Percentiles rank a stretch among this genome's conserved stretches.
These are phyloP conservation scores for Rickenella mellea DNA, from an alignment of 768 basidiomycete species.

Conservation along the genomic window DNA sequence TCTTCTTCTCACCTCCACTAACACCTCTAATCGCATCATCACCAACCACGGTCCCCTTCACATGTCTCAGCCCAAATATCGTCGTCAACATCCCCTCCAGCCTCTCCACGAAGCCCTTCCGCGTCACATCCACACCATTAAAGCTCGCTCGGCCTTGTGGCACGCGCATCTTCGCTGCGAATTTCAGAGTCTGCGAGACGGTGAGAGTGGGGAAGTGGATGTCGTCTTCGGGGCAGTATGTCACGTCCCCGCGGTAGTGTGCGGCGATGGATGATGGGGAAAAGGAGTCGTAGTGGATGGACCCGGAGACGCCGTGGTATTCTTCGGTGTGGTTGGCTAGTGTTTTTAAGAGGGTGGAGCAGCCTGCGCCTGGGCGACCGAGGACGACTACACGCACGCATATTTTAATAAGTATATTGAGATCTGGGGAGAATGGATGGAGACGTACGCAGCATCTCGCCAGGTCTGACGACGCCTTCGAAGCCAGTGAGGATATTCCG, in stretches of 20 bases:
- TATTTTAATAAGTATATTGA: background rate
- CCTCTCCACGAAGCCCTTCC: constrained; percentile 4
- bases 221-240: constrained; percentile 80
- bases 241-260: constrained; percentile 69
- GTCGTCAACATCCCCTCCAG: constrained; percentile 39
- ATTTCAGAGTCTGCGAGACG: constrained; percentile 64
- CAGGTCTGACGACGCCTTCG: constrained; percentile 47
- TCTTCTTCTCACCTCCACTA: constrained; percentile 67
- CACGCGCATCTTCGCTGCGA: constrained; percentile 58
- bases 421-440: too few species aligned
- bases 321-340: constrained; percentile 68
- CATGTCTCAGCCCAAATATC: constrained; percentile 70
- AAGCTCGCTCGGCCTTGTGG: constrained; percentile 34
- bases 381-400: constrained; percentile 54
- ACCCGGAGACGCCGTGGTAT: constrained; percentile 58
- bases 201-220: constrained; percentile 79
- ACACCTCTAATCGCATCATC: constrained; percentile 67
- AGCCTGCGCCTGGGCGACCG: constrained; percentile 79
- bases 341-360: constrained; percentile 73
- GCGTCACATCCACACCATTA: constrained; percentile 20
- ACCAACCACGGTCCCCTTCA: constrained; percentile 65
- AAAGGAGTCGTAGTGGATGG: constrained; percentile 70
- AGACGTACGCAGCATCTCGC: constrained; percentile 61
- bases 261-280: constrained; percentile 51
- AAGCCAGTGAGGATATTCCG: constrained; percentile 45